Evolutionary conservation across 73 alveolate genomes (phyloP).

Genomic region (Paramecium sexaurelia): DNA sequence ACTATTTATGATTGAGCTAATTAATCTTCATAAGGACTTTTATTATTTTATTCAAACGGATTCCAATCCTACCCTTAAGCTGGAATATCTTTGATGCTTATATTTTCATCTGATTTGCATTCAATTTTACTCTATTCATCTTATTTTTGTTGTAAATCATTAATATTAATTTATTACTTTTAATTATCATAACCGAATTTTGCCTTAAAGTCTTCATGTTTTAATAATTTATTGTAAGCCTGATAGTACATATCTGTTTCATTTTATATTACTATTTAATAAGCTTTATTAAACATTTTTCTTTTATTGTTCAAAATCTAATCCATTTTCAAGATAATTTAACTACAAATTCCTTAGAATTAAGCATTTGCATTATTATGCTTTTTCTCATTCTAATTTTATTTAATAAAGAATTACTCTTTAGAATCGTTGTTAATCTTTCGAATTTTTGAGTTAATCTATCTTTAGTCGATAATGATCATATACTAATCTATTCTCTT

Average conservation of each 20-base stretch:
- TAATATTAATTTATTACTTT: neutral
- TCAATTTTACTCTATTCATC: neutral
- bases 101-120: neutral
- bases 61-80: neutral
- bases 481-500: slow-evolving; percentile 42
- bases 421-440: neutral
- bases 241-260: neutral
- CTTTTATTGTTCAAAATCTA: neutral
- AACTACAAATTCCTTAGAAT: neutral
- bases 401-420: neutral
- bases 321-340: neutral
- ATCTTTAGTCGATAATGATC: slow-evolving; percentile 38
- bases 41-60: neutral
- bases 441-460: neutral
- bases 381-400: neutral
- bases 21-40: neutral
- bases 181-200: neutral
- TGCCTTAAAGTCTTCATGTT: neutral
- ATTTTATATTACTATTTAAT: neutral
- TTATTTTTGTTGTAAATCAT: neutral
- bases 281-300: neutral
- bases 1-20: neutral
- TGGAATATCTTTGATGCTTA: neutral
- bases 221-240: neutral
- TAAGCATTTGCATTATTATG: neutral